Percentiles rank a stretch among this genome's conserved stretches.
These are phyloP conservation scores for Aurinia saxatilis DNA, from an alignment of 345 rosid species.

Conservation along the genomic window DNA sequence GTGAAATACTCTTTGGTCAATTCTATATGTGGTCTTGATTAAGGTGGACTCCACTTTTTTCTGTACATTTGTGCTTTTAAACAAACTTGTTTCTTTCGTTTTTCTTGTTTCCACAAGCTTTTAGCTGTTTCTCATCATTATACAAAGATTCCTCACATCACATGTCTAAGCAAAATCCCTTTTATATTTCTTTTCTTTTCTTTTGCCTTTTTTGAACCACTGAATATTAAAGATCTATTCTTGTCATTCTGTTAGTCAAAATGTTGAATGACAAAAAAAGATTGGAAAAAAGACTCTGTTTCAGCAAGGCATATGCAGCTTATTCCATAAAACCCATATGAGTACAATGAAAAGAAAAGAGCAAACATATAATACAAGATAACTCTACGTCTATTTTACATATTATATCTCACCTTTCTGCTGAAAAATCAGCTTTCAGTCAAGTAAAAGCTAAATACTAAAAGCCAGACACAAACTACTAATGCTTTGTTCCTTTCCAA, in stretches of 20 bases:
- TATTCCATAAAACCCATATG: not conserved
- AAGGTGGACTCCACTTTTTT: constrained; percentile 12
- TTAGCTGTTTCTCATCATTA: constrained; percentile 23
- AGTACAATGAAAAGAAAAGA: not conserved
- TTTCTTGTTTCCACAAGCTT: constrained; percentile 11
- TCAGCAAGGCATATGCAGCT: not conserved
- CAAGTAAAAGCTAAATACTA: constrained; percentile 2
- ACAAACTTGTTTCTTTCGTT: not conserved
- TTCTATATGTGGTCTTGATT: constrained; percentile 3
- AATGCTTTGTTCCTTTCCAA: constrained; percentile 1
- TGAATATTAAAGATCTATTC: not conserved
- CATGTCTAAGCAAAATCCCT: constrained; percentile 16
- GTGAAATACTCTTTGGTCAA: not conserved
- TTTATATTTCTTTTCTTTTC: not conserved
- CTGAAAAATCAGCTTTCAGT: constrained; percentile 22
- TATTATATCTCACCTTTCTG: too few relatives aligned
- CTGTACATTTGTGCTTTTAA: not conserved
- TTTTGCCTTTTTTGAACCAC: not conserved
- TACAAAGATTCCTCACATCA: constrained; percentile 16
- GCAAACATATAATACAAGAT: not conserved
- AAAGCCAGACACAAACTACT: constrained; percentile 9
- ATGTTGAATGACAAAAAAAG: not conserved
- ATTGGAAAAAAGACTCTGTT: too few relatives aligned
- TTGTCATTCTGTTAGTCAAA: not conserved
- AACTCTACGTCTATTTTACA: too few relatives aligned